Evolutionary conservation across 768 basidiomycete genomes (phyloP).

Genomic region (Mrakia hoshinonis): DNA sequence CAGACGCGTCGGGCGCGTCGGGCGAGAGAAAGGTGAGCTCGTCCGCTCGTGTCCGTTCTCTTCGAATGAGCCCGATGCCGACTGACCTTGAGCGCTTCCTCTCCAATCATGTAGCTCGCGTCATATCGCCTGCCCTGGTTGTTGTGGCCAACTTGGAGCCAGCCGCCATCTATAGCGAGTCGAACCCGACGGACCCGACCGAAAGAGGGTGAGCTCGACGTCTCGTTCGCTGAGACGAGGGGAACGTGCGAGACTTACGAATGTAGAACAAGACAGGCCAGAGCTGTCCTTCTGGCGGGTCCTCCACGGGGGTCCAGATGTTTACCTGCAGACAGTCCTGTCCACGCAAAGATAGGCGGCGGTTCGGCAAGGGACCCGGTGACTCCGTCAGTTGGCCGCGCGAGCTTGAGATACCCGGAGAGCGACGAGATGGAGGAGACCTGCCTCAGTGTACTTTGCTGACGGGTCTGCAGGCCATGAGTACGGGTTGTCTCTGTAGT

Average conservation of each 20-base stretch:
- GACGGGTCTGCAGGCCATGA: background rate
- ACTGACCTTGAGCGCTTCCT: constrained; percentile 4
- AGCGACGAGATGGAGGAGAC: background rate
- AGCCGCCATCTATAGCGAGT: background rate
- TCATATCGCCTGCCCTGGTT: constrained; percentile 14
- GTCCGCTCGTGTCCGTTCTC: no score
- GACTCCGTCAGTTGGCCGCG: background rate
- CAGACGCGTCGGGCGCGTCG: no score
- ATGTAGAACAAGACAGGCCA: constrained; percentile 24
- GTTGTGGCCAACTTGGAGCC: constrained; percentile 20
- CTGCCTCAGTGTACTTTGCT: background rate
- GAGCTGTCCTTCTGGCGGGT: background rate
- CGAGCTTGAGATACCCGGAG: background rate
- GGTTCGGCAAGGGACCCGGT: background rate
- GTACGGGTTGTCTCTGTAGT: background rate
- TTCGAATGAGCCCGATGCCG: background rate
- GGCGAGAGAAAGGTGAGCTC: background rate
- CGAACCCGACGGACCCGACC: background rate
- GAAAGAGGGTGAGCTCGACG: background rate
- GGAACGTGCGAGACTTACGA: background rate
- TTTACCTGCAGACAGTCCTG: constrained; percentile 16
- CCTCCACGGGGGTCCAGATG: constrained; percentile 14
- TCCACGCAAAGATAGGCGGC: background rate
- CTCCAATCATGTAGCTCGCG: background rate
- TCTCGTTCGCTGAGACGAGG: background rate